Percentiles rank a stretch among this genome's conserved stretches.
Evolutionary conservation across 257 asterid species (phyloP).

Genomic region (Nicotiana sylvestris): DNA sequence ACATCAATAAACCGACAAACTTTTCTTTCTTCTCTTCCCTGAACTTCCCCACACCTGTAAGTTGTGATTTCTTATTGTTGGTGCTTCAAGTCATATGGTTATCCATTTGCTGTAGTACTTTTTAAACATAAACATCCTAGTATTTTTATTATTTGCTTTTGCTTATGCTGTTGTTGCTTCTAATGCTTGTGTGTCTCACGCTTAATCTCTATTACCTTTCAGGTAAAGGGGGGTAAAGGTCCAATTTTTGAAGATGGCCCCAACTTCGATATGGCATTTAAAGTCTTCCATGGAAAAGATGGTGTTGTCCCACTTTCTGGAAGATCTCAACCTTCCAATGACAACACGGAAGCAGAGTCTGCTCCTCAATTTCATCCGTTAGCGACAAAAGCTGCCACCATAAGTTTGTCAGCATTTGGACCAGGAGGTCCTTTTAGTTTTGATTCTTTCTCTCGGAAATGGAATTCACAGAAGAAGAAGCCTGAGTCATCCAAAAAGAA

Average conservation of each 20-base stretch:
- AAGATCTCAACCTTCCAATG: conserved; percentile 22
- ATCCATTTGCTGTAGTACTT: conserved; percentile 6
- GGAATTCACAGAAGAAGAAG: conserved; percentile 49
- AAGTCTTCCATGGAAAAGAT: conserved; percentile 73
- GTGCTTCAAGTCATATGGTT: conserved; percentile 2
- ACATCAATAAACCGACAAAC: conserved; percentile 65
- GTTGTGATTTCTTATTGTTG: conserved; percentile 15
- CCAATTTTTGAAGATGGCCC: conserved; percentile 86
- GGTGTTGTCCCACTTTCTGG: conserved; percentile 67
- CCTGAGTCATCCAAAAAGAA: conserved; percentile 42
- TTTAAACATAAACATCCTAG: background rate
- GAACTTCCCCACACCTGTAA: conserved; percentile 49
- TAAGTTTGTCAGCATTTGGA: conserved; percentile 75
- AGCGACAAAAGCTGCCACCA: conserved; percentile 66
- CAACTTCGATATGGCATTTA: conserved; percentile 61
- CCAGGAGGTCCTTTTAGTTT: conserved; percentile 78
- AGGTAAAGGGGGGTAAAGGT: conserved; percentile 54
- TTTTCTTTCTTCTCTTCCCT: conserved; percentile 53
- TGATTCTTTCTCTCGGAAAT: conserved; percentile 42
- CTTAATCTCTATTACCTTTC: conserved; percentile 17
- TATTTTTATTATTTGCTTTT: conserved; percentile 1
- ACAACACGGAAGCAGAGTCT: conserved; percentile 30
- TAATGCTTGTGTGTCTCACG: background rate
- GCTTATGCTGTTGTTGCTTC: background rate
- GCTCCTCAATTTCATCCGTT: conserved; percentile 52